These are phyloP conservation scores for Polytrichum formosum DNA, from an alignment of 225 moss, liverwort and hornwort species.

Conservation along the genomic window DNA sequence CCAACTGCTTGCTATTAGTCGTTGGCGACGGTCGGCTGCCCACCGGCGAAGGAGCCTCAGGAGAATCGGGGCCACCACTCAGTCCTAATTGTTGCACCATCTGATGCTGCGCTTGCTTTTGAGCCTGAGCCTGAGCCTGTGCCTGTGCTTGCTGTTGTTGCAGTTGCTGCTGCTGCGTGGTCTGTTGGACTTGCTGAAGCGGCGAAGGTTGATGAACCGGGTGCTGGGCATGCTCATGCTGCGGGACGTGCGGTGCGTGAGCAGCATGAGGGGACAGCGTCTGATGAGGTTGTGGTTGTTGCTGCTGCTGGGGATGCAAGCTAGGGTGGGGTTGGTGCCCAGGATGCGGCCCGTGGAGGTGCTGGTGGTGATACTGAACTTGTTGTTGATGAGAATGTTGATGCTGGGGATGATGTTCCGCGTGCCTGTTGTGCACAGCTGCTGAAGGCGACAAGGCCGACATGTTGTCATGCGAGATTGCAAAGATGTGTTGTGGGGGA, in stretches of 20 bases:
- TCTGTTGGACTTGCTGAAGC: constrained; percentile 27
- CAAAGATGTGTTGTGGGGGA: constrained; percentile 74
- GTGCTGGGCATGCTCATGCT: constrained; percentile 52
- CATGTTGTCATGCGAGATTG: constrained; percentile 83
- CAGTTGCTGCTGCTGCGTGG: constrained; percentile 34
- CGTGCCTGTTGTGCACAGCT: constrained; percentile 51
- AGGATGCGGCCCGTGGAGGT: constrained; percentile 56
- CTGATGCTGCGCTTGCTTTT: constrained; percentile 68
- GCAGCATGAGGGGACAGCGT: constrained; percentile 32
- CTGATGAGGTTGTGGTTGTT: constrained; percentile 46
- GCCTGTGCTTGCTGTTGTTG: constrained; percentile 47
- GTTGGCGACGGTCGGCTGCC: constrained; percentile 85
- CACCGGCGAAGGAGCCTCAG: constrained; percentile 85
- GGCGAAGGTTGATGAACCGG: constrained; percentile 33
- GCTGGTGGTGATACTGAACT: constrained; percentile 43
- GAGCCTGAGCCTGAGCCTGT: constrained; percentile 52
- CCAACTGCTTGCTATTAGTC: constrained; percentile 65
- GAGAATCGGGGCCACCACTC: constrained; percentile 78
- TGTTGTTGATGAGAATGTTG: constrained; percentile 61
- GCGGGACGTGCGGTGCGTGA: constrained; percentile 45
- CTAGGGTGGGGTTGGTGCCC: constrained; percentile 58
- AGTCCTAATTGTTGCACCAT: constrained; percentile 93
- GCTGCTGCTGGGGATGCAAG: constrained; percentile 30
- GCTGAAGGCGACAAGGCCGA: constrained; percentile 55
- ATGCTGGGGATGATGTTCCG: constrained; percentile 69